These are phyloP conservation scores for Angophora floribunda DNA, from an alignment of 345 rosid species.

Conservation along the genomic window DNA sequence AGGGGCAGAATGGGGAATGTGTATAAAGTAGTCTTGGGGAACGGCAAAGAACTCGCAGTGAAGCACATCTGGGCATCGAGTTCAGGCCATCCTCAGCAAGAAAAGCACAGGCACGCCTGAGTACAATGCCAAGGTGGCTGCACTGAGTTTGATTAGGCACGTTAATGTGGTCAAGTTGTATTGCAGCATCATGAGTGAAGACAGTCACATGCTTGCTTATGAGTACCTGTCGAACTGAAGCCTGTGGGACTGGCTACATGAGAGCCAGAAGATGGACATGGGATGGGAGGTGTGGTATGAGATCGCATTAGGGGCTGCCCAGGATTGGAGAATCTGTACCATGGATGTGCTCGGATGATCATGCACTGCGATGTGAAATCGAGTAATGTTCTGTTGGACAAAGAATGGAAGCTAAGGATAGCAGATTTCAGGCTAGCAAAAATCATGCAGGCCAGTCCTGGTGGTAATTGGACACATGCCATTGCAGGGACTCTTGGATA, in stretches of 20 bases:
- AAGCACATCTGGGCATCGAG: constrained; percentile 45
- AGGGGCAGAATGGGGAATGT: constrained; percentile 85
- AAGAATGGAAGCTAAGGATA: constrained; percentile 70
- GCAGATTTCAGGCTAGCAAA: constrained; percentile 91
- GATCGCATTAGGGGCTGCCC: constrained; percentile 73
- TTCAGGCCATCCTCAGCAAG: constrained; percentile 20
- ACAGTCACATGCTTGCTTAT: constrained; percentile 74
- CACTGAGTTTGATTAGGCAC: constrained; percentile 69
- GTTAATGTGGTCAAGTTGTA: constrained; percentile 79
- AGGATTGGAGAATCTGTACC: constrained; percentile 84
- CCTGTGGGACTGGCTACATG: constrained; percentile 80
- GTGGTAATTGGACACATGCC: constrained; percentile 38
- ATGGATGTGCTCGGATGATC: constrained; percentile 60
- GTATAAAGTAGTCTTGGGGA: constrained; percentile 47
- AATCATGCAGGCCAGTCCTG: constrained; percentile 39
- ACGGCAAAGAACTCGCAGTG: constrained; percentile 63
- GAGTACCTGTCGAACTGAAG: constrained; percentile 80
- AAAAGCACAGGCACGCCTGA: constrained; percentile 25
- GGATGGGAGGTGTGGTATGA: constrained; percentile 59
- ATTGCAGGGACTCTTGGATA: constrained; percentile 83
- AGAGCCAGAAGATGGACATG: constrained; percentile 35
- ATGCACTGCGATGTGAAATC: constrained; percentile 87
- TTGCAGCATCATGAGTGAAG: constrained; percentile 82
- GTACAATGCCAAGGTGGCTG: constrained; percentile 60
- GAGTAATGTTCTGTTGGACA: constrained; percentile 75